Evolutionary conservation across 1,139 yeast genomes (phyloP), one percentile per base, ranked within the genome.

Genomic region (Kodamaea suecica): DNA sequence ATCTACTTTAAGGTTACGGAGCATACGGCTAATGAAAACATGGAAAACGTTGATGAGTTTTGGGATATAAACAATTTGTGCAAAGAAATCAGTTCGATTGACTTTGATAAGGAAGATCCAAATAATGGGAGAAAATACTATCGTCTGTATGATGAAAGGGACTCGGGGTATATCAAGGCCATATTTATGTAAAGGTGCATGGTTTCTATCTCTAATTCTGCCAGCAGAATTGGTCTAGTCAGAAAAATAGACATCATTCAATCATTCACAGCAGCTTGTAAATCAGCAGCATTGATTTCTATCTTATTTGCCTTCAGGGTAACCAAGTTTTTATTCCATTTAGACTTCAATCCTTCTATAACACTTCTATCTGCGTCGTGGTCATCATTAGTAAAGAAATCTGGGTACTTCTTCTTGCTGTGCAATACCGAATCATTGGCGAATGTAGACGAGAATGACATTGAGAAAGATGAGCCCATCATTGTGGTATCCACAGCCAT

Each of bases 401-500:
- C 49, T 2, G 43, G 43, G 21, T 39, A 41, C 17, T 25, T 25
- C 35, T 44, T 48, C 36, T 39, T 59, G 30, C 45, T 48, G 11
- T 47, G 52, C 5, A 45, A 34, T 5, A 57, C 44, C 6, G 66
- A 61, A 29, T 64, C 71, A 33, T 63, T 65, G 9, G 54, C 57
- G 37, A 63, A 58, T 2, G 61, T 56, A 32, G 59, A 57, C 27
- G 66, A 61, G 42, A 61, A 62, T 12, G 59, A 52, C 3, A 66
- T 57, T 2, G 70, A 61, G 27, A 61, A 59, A 4, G 66, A 59
- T 0, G 73, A 66, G 1, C 73, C 73, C 35, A 69, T 53, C 68
- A 70, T 64, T 2, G 76, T 70, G 16, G 74, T 62, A 39, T 70
- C 76, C 30, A 70, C 69, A 2, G 76, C 76, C 75, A 70, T 67